phyloP scores from a whole-genome alignment of 2,329 filamentous ascomycete species.

The Penicillium sp. region DNA sequence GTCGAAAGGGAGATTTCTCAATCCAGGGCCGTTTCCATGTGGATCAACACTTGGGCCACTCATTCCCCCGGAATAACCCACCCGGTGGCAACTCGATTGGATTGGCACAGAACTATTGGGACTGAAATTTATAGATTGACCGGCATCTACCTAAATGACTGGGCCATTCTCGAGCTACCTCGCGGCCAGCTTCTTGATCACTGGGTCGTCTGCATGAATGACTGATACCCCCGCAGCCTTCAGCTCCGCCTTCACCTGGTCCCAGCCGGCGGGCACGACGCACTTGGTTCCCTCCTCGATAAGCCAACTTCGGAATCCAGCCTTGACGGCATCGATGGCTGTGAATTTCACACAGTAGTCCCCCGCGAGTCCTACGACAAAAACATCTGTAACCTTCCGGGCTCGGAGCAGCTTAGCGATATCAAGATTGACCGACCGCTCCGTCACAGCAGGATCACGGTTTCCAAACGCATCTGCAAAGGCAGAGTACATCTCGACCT shows the following conservation, averaged over 20 bases:
- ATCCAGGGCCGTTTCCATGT: conserved; percentile 3
- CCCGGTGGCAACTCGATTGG: conserved; percentile 7
- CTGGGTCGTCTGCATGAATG: conserved; percentile 56
- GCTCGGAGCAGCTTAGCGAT: conserved; percentile 59
- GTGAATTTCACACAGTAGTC: conserved; percentile 88
- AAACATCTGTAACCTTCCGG: conserved; percentile 70
- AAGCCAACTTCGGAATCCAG: conserved; percentile 75
- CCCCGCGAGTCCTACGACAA: conserved; percentile 77
- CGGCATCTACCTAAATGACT: neutral
- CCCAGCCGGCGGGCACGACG: conserved; percentile 65
- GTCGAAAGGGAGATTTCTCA: neutral
- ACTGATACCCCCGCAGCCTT: conserved; percentile 60
- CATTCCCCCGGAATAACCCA: conserved; percentile 12
- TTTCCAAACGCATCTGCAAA: conserved; percentile 77
- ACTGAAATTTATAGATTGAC: neutral
- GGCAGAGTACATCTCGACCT: conserved; percentile 90
- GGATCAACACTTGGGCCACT: conserved; percentile 11
- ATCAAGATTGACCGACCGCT: conserved; percentile 51
- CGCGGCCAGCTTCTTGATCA: conserved; percentile 52
- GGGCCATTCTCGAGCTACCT: neutral
- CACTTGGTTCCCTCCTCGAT: conserved; percentile 75
- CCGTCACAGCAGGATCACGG: conserved; percentile 32
- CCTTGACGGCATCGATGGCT: conserved; percentile 70
- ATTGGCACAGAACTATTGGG: neutral
- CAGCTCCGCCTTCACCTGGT: conserved; percentile 54